Percentiles rank a stretch among this genome's conserved stretches.
These are phyloP conservation scores for Babesia bigemina DNA, from an alignment of 169 alveolate genomes.

Conservation along the genomic window DNA sequence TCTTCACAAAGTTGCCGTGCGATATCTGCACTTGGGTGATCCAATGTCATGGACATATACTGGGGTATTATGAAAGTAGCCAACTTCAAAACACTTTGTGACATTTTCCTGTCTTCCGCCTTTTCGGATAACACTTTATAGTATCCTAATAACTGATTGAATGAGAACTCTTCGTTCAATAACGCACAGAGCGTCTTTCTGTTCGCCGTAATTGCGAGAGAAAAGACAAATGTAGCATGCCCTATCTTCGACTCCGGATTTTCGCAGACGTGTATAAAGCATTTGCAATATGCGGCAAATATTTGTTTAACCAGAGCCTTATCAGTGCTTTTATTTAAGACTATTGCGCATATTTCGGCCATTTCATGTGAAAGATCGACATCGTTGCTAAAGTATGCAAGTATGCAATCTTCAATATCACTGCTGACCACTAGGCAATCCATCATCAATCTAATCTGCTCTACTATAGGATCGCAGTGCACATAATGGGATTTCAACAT, in stretches of 20 bases:
- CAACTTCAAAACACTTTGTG: background rate
- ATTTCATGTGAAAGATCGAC: constrained; percentile 15
- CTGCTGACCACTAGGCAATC: background rate
- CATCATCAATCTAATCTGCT: background rate
- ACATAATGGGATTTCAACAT: constrained; percentile 8
- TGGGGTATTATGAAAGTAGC: constrained; percentile 15
- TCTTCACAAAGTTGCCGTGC: constrained; percentile 2
- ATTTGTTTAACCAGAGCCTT: background rate
- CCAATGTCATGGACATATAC: constrained; percentile 8
- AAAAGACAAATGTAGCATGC: background rate
- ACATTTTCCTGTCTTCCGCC: background rate
- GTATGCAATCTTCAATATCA: constrained; percentile 3
- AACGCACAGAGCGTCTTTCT: background rate
- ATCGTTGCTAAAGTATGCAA: background rate
- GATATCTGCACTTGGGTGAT: background rate
- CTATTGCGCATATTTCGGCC: constrained; percentile 21
- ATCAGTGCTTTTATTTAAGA: constrained; percentile 8
- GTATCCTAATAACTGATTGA: background rate
- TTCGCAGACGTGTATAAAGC: constrained; percentile 18
- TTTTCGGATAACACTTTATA: background rate
- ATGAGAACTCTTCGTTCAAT: background rate
- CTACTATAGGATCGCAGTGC: constrained; percentile 1
- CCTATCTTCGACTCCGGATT: constrained; percentile 15
- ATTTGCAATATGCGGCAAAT: constrained; percentile 3
- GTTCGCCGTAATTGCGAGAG: constrained; percentile 29